These are phyloP conservation scores for Cryptococcus sp. DNA, from an alignment of 1,284 basidiomycete species.

Conservation along the genomic window DNA sequence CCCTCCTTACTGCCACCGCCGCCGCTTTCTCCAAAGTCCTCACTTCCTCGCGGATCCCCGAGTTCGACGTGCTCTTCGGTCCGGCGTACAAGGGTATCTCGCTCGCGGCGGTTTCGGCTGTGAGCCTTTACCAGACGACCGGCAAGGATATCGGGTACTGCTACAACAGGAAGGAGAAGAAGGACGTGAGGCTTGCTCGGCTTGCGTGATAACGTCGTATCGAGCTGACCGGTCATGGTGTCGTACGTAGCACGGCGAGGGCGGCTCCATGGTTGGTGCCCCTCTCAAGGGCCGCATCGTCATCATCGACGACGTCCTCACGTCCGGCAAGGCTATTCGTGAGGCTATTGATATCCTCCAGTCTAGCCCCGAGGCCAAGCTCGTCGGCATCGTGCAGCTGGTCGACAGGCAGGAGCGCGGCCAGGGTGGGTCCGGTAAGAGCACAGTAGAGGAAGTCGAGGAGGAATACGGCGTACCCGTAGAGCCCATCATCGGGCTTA, in stretches of 20 bases:
- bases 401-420: slow-evolving; percentile 89
- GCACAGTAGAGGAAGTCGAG: slow-evolving; percentile 83
- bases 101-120: slow-evolving; percentile 80
- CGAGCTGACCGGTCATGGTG: not conserved
- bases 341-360: slow-evolving; percentile 71
- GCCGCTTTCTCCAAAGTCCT: slow-evolving; percentile 74
- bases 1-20: slow-evolving; percentile 73
- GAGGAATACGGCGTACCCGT: slow-evolving; percentile 63
- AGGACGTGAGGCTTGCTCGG: slow-evolving; percentile 66
- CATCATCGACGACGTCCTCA: slow-evolving; percentile 95
- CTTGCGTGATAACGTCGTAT: not conserved
- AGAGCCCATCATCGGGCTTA: slow-evolving; percentile 74
- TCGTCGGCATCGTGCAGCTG: slow-evolving; percentile 87
- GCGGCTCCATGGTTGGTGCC: slow-evolving; percentile 87
- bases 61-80: slow-evolving; percentile 90
- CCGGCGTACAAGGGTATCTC: slow-evolving; percentile 99
- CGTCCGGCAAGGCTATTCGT: slow-evolving; percentile 87
- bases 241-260: slow-evolving; percentile 72
- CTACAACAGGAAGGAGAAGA: slow-evolving; percentile 93
- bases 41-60: slow-evolving; percentile 54
- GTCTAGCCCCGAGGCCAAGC: slow-evolving; percentile 62
- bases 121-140: slow-evolving; percentile 68
- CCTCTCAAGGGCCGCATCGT: slow-evolving; percentile 78
- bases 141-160: slow-evolving; percentile 71
- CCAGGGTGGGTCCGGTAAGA: slow-evolving; percentile 53